Percentiles rank a stretch among this genome's conserved stretches.
phyloP scores from a whole-genome alignment of 1,139 yeast species.

The Geotrichum europaeum region DNA sequence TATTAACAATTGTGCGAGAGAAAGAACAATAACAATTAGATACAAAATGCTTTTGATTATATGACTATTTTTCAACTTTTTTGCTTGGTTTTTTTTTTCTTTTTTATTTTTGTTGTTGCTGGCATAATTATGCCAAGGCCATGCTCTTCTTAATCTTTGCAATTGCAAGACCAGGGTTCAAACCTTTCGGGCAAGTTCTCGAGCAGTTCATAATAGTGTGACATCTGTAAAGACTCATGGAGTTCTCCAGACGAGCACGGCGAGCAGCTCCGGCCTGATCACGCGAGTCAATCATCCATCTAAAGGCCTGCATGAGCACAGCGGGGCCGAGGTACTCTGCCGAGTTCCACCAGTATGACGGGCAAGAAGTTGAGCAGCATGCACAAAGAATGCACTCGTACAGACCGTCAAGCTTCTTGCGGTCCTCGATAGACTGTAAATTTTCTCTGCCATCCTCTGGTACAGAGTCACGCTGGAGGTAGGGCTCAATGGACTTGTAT shows the following conservation, averaged over 20 bases:
- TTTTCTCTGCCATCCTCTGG: constrained; percentile 94
- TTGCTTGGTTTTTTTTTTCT: no score
- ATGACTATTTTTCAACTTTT: no score
- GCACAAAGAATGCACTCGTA: constrained; percentile 98
- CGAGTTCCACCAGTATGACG: constrained; percentile 99
- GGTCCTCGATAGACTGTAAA: constrained; percentile 84
- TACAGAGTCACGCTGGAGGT: constrained; percentile 71
- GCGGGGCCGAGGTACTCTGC: constrained; percentile 99
- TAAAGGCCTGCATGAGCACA: constrained; percentile 96
- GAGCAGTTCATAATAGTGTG: constrained; percentile 99
- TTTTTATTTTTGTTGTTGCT: no score
- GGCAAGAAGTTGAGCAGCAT: constrained; percentile 98
- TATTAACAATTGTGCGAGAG: no score
- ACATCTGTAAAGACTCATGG: constrained; percentile 97
- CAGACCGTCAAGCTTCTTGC: constrained; percentile 93
- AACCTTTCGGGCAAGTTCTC: constrained; percentile 96
- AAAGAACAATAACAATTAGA: no score
- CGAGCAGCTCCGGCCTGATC: constrained; percentile 82
- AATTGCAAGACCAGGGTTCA: constrained; percentile 96
- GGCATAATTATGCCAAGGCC: constrained; percentile 44
- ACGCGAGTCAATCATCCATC: constrained; percentile 98
- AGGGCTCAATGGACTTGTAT: constrained; percentile 97
- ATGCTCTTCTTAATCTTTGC: constrained; percentile 94
- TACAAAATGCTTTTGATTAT: no score
- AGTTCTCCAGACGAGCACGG: constrained; percentile 87